These are phyloP conservation scores for Canavalia ensiformis DNA, from an alignment of 306 rosid genomes.

Conservation along the genomic window DNA sequence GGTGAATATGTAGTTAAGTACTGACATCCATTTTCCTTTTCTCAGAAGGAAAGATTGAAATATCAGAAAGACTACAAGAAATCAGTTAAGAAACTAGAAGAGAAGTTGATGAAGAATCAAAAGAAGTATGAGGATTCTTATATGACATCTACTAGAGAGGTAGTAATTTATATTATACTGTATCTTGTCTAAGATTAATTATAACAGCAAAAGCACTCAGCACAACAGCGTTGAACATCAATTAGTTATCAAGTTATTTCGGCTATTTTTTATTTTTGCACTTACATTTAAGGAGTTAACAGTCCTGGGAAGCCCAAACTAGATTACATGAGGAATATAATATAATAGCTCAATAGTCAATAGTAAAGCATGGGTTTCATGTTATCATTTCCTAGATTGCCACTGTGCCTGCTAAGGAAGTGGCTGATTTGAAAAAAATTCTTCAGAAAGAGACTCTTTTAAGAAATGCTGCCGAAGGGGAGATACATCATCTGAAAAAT, in stretches of 20 bases:
- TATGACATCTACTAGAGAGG: conserved; percentile 49
- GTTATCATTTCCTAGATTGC: conserved; percentile 39
- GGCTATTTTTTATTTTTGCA: neutral
- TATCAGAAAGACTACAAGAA: conserved; percentile 82
- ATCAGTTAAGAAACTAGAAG: conserved; percentile 81
- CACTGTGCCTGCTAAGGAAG: conserved; percentile 59
- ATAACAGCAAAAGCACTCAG: neutral
- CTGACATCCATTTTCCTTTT: conserved; percentile 40
- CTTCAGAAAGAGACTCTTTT: conserved; percentile 68
- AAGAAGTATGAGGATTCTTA: conserved; percentile 55
- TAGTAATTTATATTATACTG: conserved; percentile 23
- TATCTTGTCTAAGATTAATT: conserved; percentile 4
- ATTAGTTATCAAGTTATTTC: neutral
- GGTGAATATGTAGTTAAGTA: conserved; percentile 3
- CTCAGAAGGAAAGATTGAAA: conserved; percentile 74
- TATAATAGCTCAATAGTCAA: conserved; percentile 1
- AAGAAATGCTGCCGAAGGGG: conserved; percentile 80
- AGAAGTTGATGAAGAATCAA: conserved; percentile 67
- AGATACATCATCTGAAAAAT: conserved; percentile 65
- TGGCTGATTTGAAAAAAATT: conserved; percentile 63
- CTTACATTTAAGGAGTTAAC: neutral
- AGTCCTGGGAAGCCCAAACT: conserved; percentile 16
- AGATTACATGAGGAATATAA: neutral
- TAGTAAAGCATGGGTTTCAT: neutral
- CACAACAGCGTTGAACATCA: neutral